Base-by-base conservation (phyloP, 2,329 filamentous ascomycete species). In the Clarireedia paspali region DNA sequence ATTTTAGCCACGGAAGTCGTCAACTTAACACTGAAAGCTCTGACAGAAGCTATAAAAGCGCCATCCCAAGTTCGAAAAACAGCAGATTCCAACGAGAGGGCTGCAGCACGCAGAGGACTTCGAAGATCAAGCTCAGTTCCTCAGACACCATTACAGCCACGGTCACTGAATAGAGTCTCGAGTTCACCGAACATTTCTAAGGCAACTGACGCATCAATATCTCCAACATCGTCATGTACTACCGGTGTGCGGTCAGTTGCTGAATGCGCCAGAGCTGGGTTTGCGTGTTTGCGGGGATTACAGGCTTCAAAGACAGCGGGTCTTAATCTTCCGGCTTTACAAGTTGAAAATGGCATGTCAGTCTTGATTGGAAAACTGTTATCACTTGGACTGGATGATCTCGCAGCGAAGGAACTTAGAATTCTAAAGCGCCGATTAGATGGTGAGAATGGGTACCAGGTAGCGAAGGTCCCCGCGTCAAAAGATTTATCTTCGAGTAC, bases 261-360 rank as follows among this genome's bases (percentile, higher is more conserved):
- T 23, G 87, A 91, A 71, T 91, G 88, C 64, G 80, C 84, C 6
- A 78, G 86, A 9, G 70, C 81, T 27, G 86, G 85, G 1, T 89
- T 91, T 64, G 72, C 78, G 6, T 83, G 81, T 50, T 73, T 91
- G 40, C 77, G 85, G 50, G 75, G 77, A 27, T 65, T 83, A 24
- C 80, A 87, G 50, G 74, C 70, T 30, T 68, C 69, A 20, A 74
- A 78, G 26, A 72, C 78, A 1, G 72, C 78, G 5, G 75, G 77
- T 7, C 71, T 82, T 9, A 71, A 77, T 9, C 72, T 84, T n/a
- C 77, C 82, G 1, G 77, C 80, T 46, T 72, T 88, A 40, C 87
- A 91, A 66, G 70, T 91, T 4, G 88, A 91, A 67, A 83, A 77
- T 57, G 88, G 87, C 53, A 87, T 89, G 77, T 80, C 86, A 15